These are phyloP conservation scores for Ganoderma multipileum DNA, from an alignment of 1,284 basidiomycete species.

Conservation along the genomic window DNA sequence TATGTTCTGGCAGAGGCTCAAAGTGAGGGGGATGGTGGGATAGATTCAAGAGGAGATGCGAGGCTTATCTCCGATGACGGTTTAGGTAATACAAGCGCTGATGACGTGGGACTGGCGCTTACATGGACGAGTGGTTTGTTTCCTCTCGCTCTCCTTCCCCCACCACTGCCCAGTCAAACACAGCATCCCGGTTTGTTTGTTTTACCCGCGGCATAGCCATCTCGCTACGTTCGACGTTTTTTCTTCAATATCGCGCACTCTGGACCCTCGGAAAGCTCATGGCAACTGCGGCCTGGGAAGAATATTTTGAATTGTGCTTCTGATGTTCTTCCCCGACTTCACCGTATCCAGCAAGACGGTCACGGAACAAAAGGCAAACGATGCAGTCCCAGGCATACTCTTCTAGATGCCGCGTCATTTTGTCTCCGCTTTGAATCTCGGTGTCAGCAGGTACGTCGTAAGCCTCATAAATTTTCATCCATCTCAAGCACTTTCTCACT, in stretches of 20 bases:
- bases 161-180: background rate
- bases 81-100: background rate
- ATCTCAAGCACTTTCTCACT: background rate
- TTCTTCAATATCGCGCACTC: background rate
- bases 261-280: background rate
- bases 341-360: background rate
- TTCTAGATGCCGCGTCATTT: background rate
- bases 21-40: background rate
- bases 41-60: background rate
- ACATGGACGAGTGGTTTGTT: background rate
- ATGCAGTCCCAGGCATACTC: background rate
- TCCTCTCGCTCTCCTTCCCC: background rate
- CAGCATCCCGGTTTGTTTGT: background rate
- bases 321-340: constrained; percentile 4
- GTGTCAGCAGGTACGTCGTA: background rate
- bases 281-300: background rate
- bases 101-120: background rate
- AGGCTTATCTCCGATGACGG: background rate
- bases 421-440: background rate
- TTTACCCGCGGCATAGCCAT: background rate
- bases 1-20: background rate
- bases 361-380: background rate
- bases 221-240: background rate
- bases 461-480: background rate
- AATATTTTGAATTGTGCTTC: background rate